phyloP scores from a whole-genome alignment of 1,139 yeast genomes.

The Kodamaea suecica region DNA sequence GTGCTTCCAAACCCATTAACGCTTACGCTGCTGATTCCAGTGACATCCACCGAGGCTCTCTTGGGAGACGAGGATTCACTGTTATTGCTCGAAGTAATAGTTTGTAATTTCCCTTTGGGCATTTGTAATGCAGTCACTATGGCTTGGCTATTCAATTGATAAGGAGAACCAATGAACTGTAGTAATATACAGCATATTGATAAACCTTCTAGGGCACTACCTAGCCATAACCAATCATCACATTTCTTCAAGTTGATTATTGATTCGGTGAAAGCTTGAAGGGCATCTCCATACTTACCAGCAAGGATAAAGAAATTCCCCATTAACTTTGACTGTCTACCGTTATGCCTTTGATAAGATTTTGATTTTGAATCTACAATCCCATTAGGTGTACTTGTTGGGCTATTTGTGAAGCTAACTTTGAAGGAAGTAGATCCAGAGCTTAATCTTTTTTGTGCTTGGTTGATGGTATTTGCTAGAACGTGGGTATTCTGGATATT shows the following conservation, averaged over 20 bases:
- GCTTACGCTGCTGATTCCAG: not conserved
- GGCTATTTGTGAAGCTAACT: constrained; percentile 23
- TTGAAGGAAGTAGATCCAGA: constrained; percentile 40
- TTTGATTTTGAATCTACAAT: constrained; percentile 26
- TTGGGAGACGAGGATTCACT: constrained; percentile 13
- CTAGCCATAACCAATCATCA: constrained; percentile 85
- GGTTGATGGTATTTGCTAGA: constrained; percentile 51
- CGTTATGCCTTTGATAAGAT: constrained; percentile 41
- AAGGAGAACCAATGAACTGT: constrained; percentile 55
- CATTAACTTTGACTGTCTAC: constrained; percentile 70
- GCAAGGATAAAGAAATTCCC: constrained; percentile 78
- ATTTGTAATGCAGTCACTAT: constrained; percentile 23
- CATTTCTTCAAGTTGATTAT: constrained; percentile 54
- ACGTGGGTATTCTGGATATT: constrained; percentile 52
- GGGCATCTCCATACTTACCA: constrained; percentile 72
- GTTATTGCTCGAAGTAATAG: constrained; percentile 11
- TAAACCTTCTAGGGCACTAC: constrained; percentile 77
- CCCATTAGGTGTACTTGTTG: constrained; percentile 8
- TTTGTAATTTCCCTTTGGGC: constrained; percentile 24
- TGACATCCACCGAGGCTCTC: constrained; percentile 15
- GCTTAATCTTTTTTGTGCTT: constrained; percentile 44
- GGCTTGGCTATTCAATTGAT: constrained; percentile 50
- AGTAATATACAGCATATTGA: constrained; percentile 64
- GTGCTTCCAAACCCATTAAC: constrained; percentile 1
- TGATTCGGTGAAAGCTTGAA: constrained; percentile 71